These are phyloP conservation scores for Glaciozyma antarctica DNA, from an alignment of 768 basidiomycete species.

Conservation along the genomic window DNA sequence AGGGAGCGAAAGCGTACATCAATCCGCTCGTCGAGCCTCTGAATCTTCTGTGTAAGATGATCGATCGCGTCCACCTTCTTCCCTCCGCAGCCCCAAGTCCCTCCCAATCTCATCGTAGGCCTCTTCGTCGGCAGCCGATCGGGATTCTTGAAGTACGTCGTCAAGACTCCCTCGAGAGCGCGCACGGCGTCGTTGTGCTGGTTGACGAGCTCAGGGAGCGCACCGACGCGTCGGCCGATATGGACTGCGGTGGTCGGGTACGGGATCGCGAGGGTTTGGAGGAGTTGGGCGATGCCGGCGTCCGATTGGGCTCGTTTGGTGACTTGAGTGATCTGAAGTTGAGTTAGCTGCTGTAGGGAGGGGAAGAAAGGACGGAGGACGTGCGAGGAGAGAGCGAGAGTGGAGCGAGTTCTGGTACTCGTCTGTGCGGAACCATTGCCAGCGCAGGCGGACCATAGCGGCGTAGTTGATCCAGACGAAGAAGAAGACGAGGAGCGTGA, in stretches of 20 bases:
- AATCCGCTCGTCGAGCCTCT: conserved; percentile 44
- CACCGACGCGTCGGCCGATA: conserved; percentile 75
- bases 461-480: conserved; percentile 44
- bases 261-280: conserved; percentile 51
- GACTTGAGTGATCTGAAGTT: conserved; percentile 52
- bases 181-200: conserved; percentile 89
- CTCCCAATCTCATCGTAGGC: conserved; percentile 70
- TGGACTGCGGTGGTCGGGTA: conserved; percentile 88
- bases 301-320: conserved; percentile 74
- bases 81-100: conserved; percentile 72
- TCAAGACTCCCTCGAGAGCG: conserved; percentile 78
- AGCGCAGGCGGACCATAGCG: conserved; percentile 49
- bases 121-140: conserved; percentile 69
- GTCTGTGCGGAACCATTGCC: conserved; percentile 61
- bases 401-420: conserved; percentile 79
- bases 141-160: conserved; percentile 70
- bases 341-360: neutral
- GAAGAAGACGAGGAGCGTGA: conserved; percentile 48
- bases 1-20: conserved; percentile 45
- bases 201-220: conserved; percentile 80
- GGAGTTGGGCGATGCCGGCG: conserved; percentile 66
- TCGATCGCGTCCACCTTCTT: conserved; percentile 83
- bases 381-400: conserved; percentile 71
- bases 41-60: conserved; percentile 51
- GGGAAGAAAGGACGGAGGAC: neutral